Evolutionary conservation across 495 filamentous ascomycete genomes (phyloP).

Genomic region (Apodospora peruviana): DNA sequence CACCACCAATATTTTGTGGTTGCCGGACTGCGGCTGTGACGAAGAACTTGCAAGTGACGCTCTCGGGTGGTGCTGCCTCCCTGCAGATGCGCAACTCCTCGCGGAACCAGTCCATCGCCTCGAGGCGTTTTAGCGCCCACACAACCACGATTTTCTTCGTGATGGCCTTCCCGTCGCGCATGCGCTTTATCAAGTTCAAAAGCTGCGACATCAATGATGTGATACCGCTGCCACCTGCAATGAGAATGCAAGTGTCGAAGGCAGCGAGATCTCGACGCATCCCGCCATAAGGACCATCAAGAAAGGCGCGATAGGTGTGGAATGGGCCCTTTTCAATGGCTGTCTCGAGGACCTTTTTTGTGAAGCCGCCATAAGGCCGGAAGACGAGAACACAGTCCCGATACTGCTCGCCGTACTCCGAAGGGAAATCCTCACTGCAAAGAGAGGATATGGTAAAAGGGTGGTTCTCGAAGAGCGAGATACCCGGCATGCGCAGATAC

Average conservation of each 20-base stretch:
- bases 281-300: slow-evolving; percentile 92
- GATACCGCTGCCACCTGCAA: slow-evolving; percentile 91
- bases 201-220: slow-evolving; percentile 89
- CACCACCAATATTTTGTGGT: slow-evolving; percentile 15
- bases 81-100: slow-evolving; percentile 89
- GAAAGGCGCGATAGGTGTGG: slow-evolving; percentile 80
- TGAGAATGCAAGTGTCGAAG: slow-evolving; percentile 87
- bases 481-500: slow-evolving; percentile 87
- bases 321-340: slow-evolving; percentile 77
- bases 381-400: slow-evolving; percentile 88
- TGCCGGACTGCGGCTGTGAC: slow-evolving; percentile 69
- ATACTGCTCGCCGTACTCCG: slow-evolving; percentile 78
- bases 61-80: slow-evolving; percentile 75
- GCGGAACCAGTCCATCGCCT: slow-evolving; percentile 97
- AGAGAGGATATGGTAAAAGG: slow-evolving; percentile 94
- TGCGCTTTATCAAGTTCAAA: slow-evolving; percentile 86
- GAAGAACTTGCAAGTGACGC: slow-evolving; percentile 89
- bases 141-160: slow-evolving; percentile 85
- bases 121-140: slow-evolving; percentile 83
- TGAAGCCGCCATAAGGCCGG: slow-evolving; percentile 86
- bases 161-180: slow-evolving; percentile 87
- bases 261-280: slow-evolving; percentile 87
- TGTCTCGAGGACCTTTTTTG: slow-evolving; percentile 67
- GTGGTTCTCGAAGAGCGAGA: slow-evolving; percentile 85
- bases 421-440: slow-evolving; percentile 78